Base-by-base conservation (phyloP, 495 filamentous ascomycete species). In the Penicillium tannophilum region DNA sequence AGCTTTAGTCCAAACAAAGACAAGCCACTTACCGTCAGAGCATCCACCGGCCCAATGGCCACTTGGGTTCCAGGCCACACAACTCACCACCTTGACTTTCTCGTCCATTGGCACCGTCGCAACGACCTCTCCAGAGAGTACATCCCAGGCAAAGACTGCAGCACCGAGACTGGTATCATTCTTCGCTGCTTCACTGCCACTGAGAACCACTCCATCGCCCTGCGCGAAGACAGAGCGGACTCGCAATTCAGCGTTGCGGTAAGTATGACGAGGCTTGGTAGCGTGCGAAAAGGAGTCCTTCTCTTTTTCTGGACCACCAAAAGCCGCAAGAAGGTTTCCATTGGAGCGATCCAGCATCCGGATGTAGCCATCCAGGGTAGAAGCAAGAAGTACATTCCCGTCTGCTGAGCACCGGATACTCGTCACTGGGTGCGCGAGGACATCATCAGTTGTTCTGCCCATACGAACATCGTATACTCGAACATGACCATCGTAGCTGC, bases 381-480 rank as follows among this genome's bases (percentile, higher is more conserved):
- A 87, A 4, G 88, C 86, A n/a, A 98, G 70, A 19, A 93, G 61
- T 2, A 88, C 86, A 65, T 88, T 86, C 5, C 88, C 89, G 60
- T 91, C 90, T 47, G 76, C 78, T 14, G 88, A 90, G 53, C 90
- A 74, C 23, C 76, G 78, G 39, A 96, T 71, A 64, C 86, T 90
- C 11, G 93, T 97, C 8, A 81, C 73, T 9, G 78, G 76, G 24
- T 77, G 70, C 16, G 68, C 76, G 12, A 81, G 67, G 4, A 92
- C 84, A 76, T 98, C 94, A 5, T 86, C 84, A 16, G 84, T 82
- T 17, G 88, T 78, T 62, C 77, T 76, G 0, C 94, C 95, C 83
- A 85, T 90, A 26, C 92, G 81, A n/a, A 97, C 65, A 76, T 98
- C 94, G 73, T 98, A 98, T 44, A 82, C 76, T 55, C 95, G 81